phyloP scores from a whole-genome alignment of 2,329 filamentous ascomycete species.

The Seiridium cupressi region DNA sequence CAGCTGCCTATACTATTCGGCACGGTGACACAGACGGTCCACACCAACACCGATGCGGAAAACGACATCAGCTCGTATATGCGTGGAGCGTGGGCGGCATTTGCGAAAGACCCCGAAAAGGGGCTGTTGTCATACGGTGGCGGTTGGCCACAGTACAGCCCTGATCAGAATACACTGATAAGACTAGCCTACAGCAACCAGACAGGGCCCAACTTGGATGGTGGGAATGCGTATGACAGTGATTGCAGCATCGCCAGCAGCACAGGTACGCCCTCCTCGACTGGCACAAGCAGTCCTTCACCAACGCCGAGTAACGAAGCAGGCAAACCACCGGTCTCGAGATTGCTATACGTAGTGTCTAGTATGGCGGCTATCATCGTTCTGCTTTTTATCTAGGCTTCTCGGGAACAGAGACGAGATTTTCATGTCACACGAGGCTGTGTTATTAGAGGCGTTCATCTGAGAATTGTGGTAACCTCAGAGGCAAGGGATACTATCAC shows the following conservation, averaged over 20 bases:
- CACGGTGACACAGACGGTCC: neutral
- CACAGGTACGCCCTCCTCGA: constrained; percentile 3
- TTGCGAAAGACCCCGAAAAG: constrained; percentile 1
- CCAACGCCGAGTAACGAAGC: neutral
- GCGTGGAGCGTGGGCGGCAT: constrained; percentile 2
- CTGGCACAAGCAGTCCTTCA: neutral
- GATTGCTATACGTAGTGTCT: neutral
- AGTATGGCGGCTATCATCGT: neutral
- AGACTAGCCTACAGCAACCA: neutral
- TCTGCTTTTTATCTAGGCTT: neutral
- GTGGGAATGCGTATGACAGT: neutral
- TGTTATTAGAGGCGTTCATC: too few relatives aligned
- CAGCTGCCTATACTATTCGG: constrained; percentile 1
- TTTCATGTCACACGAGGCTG: too few relatives aligned
- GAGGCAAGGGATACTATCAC: too few relatives aligned
- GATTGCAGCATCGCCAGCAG: neutral
- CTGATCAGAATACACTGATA: neutral
- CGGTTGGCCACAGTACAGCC: neutral
- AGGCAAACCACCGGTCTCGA: neutral
- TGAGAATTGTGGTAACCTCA: too few relatives aligned
- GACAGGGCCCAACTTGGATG: neutral
- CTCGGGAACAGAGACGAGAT: too few relatives aligned
- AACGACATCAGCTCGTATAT: neutral
- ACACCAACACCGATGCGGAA: neutral
- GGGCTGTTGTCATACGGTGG: neutral